phyloP scores from a whole-genome alignment of 2,329 filamentous ascomycete species.

The Ceratocystis diversiconidia region DNA sequence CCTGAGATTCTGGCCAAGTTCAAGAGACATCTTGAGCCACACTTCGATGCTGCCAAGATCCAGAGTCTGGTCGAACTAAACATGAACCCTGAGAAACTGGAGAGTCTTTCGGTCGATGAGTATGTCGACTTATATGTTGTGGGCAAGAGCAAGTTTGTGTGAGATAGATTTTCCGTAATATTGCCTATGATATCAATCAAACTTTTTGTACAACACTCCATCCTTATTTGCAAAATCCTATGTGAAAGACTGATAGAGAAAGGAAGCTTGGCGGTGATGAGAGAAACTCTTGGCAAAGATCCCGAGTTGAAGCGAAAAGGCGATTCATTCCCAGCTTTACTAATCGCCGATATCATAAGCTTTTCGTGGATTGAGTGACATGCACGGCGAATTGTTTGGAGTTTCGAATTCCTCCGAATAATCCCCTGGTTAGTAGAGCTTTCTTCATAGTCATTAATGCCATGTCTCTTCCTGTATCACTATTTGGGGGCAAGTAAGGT shows the following conservation, averaged over 20 bases:
- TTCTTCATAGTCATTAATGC: not conserved
- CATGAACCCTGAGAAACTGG: conserved; percentile 58
- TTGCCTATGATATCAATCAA: not conserved
- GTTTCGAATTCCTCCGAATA: not conserved
- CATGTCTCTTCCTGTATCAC: not conserved
- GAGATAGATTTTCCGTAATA: not conserved
- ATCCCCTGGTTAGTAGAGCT: not conserved
- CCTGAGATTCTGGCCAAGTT: conserved; percentile 93
- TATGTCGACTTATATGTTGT: conserved; percentile 74
- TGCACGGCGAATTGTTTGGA: not conserved
- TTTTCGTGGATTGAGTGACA: not conserved
- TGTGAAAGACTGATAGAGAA: not conserved
- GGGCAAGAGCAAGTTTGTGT: conserved; percentile 33
- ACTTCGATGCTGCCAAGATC: conserved; percentile 64
- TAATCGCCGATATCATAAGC: not conserved
- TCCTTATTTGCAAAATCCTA: not conserved
- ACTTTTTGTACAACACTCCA: not conserved
- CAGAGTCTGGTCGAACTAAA: conserved; percentile 69
- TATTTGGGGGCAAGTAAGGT: not conserved
- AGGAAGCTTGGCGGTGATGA: not conserved
- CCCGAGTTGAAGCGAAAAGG: conserved; percentile 3
- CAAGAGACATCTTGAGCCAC: conserved; percentile 75
- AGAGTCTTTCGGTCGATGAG: conserved; percentile 73
- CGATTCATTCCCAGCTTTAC: not conserved
- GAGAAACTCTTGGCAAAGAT: not conserved